A percentile compares a stretch with the other conserved stretches of the same genome.
Evolutionary conservation across 2,329 filamentous ascomycete genomes (phyloP).

Genomic region (Cladophialophora immunda): DNA sequence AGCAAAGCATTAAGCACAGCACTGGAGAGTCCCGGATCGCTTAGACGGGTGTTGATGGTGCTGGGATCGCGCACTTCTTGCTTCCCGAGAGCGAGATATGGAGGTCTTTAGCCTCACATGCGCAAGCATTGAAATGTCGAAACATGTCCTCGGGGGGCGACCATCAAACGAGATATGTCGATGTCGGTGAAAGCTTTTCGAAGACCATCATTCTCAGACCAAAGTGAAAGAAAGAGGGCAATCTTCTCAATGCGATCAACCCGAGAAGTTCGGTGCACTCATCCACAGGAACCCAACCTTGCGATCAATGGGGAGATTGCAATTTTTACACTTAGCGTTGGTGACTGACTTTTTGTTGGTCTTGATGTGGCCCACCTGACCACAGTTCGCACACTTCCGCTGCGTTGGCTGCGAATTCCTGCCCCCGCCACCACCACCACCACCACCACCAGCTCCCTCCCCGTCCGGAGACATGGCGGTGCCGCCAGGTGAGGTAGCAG

Average conservation of each 20-base stretch:
- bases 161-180: background rate
- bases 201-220: background rate
- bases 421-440: conserved; percentile 68
- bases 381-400: conserved; percentile 97
- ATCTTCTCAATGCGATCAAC: conserved; percentile 14
- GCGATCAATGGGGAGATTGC: conserved; percentile 37
- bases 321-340: conserved; percentile 36
- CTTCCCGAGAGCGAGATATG: conserved; percentile 22
- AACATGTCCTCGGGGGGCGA: conserved; percentile 25
- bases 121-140: conserved; percentile 5
- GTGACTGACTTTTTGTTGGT: conserved; percentile 91
- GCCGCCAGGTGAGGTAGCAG: conserved; percentile 38
- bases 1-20: background rate
- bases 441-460: conserved; percentile 63
- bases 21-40: background rate
- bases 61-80: background rate
- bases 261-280: conserved; percentile 27
- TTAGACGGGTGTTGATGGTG: background rate
- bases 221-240: background rate
- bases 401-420: conserved; percentile 71
- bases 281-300: conserved; percentile 33
- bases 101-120: conserved; percentile 6
- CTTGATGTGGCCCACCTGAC: conserved; percentile 96
- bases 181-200: background rate
- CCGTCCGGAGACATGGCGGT: conserved; percentile 54